Percentiles rank a stretch among this genome's conserved stretches.
These are phyloP conservation scores for Ganoderma resinaceum DNA, from an alignment of 1,284 basidiomycete species.

Conservation along the genomic window DNA sequence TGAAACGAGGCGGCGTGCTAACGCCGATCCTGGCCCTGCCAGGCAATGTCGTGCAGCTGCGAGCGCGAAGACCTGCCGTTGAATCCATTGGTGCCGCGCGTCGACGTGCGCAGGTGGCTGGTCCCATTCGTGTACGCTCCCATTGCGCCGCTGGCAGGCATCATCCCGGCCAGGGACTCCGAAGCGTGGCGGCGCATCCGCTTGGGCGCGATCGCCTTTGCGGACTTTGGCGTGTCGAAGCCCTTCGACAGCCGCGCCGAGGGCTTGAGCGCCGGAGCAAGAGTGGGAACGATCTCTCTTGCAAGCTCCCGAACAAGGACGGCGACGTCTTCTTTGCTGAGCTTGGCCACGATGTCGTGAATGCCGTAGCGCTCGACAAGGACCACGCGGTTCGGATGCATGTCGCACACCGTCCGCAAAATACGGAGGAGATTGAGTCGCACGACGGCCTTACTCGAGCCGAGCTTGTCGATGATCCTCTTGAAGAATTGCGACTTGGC, in stretches of 20 bases:
- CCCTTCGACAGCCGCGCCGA: constrained; percentile 44
- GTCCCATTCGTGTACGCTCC: constrained; percentile 15
- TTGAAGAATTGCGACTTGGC: constrained; percentile 87
- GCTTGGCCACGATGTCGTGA: constrained; percentile 76
- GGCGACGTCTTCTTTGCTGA: constrained; percentile 86
- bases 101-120: constrained; percentile 19
- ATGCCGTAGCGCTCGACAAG: constrained; percentile 84
- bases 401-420: constrained; percentile 86
- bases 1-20: constrained; percentile 23
- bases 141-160: constrained; percentile 12
- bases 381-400: constrained; percentile 84
- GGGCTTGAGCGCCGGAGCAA: constrained; percentile 72
- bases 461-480: constrained; percentile 86
- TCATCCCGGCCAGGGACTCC: constrained; percentile 55
- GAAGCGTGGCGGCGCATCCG: constrained; percentile 72
- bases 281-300: constrained; percentile 78
- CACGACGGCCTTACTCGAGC: constrained; percentile 85
- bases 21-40: constrained; percentile 32
- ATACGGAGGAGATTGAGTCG: constrained; percentile 90
- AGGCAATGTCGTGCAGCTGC: constrained; percentile 32
- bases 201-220: constrained; percentile 64
- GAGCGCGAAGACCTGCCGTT: constrained; percentile 27
- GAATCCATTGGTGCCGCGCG: constrained; percentile 17
- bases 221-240: constrained; percentile 46
- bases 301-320: constrained; percentile 91